These are phyloP conservation scores for Gossypium trilobum DNA, from an alignment of 441 rosid genomes.

Conservation along the genomic window DNA sequence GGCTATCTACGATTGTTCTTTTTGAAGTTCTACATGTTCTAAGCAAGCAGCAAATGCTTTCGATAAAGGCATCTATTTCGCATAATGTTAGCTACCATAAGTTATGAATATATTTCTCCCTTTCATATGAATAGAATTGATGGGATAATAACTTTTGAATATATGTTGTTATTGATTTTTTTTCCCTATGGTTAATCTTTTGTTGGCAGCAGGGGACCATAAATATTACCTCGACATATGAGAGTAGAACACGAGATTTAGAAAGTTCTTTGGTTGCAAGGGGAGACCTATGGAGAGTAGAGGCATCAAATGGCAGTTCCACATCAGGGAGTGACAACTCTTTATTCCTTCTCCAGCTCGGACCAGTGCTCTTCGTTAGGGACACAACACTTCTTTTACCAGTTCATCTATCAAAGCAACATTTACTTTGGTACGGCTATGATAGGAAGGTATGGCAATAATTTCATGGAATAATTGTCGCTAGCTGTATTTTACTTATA, in stretches of 20 bases:
- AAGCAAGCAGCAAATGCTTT: not conserved
- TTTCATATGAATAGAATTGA: not conserved
- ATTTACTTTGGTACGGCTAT: conserved; percentile 95
- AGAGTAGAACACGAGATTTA: conserved; percentile 55
- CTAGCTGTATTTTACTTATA: not conserved
- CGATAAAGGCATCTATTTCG: not conserved
- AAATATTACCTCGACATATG: conserved; percentile 71
- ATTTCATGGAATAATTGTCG: not conserved
- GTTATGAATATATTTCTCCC: not conserved
- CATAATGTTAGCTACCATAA: not conserved
- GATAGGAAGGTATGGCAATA: conserved; percentile 65
- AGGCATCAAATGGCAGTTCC: conserved; percentile 69
- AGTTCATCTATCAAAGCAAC: conserved; percentile 84
- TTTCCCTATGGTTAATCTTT: conserved; percentile 10
- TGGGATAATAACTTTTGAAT: not conserved
- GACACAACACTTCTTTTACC: conserved; percentile 84
- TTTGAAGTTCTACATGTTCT: not conserved
- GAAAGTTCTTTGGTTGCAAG: conserved; percentile 81
- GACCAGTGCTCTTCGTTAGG: conserved; percentile 77
- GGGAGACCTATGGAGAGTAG: conserved; percentile 93
- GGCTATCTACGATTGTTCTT: not conserved
- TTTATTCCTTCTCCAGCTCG: conserved; percentile 83
- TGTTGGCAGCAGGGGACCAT: conserved; percentile 46
- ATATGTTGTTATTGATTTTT: not conserved
- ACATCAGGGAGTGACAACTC: conserved; percentile 57